Conservation (phyloP, 108 stramenopile species). For the Pseudonitzschia delicatissima region DNA sequence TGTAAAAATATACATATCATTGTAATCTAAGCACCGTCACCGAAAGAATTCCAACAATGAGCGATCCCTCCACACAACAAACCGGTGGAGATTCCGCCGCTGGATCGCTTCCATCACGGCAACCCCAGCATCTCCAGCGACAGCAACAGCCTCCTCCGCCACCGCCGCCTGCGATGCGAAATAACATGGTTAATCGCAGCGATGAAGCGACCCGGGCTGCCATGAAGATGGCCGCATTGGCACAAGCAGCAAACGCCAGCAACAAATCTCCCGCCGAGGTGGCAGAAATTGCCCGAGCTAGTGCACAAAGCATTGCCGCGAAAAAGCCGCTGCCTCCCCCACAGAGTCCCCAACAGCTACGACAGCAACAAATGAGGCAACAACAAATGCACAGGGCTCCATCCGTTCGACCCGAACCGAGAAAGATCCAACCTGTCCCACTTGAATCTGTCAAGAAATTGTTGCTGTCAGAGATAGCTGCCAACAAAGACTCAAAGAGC, state of each 20-base stretch:
- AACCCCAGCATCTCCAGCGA: constrained; percentile 2
- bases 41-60: no score
- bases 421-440: constrained; percentile 25
- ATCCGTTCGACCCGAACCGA: constrained; percentile 28
- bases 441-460: constrained; percentile 31
- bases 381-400: constrained; percentile 32
- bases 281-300: constrained; percentile 43
- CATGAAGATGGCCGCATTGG: constrained; percentile 45
- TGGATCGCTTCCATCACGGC: constrained; percentile 1
- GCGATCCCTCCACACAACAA: no score
- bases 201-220: constrained; percentile 33
- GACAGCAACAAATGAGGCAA: constrained; percentile 36
- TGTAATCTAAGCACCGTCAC: no score
- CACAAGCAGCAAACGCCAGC: constrained; percentile 47
- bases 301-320: constrained; percentile 32
- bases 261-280: constrained; percentile 49
- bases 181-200: background rate
- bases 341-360: constrained; percentile 43
- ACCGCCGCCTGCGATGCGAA: constrained; percentile 4
- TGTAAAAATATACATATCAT: no score
- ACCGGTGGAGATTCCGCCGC: background rate
- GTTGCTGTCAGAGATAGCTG: constrained; percentile 22
- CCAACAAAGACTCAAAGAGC: background rate
- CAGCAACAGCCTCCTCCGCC: constrained; percentile 11
- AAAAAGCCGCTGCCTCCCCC: constrained; percentile 28